These are phyloP conservation scores for Pseudevernia furfuracea DNA, from an alignment of 495 filamentous ascomycete species.

Conservation along the genomic window DNA sequence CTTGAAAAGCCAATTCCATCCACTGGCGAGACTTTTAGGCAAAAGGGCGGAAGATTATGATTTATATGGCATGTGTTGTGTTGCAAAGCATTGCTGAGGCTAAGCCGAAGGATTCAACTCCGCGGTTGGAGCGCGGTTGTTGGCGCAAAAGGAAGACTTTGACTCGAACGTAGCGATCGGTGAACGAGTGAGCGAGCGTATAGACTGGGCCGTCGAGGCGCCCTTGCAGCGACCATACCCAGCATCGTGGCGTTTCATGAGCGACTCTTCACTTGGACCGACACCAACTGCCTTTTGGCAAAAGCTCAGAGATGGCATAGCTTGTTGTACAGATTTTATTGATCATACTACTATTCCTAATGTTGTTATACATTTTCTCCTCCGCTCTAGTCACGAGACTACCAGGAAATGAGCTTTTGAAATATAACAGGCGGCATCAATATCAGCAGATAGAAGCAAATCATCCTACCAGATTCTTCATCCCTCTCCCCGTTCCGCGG, in stretches of 20 bases:
- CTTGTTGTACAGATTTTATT: not conserved
- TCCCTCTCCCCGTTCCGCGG: not conserved
- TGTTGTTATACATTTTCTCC: not conserved
- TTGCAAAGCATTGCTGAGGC: not conserved
- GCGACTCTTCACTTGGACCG: not conserved
- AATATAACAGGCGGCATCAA: not conserved
- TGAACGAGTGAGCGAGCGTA: not conserved
- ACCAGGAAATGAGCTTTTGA: not conserved
- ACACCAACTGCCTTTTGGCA: not conserved
- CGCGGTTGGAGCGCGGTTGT: not conserved
- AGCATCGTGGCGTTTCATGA: not conserved
- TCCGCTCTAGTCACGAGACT: not conserved
- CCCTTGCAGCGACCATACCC: not conserved
- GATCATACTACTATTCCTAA: slow-evolving; percentile 1
- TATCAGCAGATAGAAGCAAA: not conserved
- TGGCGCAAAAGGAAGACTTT: not conserved
- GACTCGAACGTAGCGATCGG: not conserved
- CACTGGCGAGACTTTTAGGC: slow-evolving; percentile 40
- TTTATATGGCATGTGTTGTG: not conserved
- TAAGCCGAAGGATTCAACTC: not conserved
- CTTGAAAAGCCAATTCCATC: slow-evolving; percentile 51
- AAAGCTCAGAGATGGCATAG: not conserved
- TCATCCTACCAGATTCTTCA: not conserved
- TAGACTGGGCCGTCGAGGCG: not conserved
- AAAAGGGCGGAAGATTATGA: slow-evolving; percentile 21